Base-by-base conservation (phyloP, 371 early-diverging fungal species). In the Smittium culicis region DNA sequence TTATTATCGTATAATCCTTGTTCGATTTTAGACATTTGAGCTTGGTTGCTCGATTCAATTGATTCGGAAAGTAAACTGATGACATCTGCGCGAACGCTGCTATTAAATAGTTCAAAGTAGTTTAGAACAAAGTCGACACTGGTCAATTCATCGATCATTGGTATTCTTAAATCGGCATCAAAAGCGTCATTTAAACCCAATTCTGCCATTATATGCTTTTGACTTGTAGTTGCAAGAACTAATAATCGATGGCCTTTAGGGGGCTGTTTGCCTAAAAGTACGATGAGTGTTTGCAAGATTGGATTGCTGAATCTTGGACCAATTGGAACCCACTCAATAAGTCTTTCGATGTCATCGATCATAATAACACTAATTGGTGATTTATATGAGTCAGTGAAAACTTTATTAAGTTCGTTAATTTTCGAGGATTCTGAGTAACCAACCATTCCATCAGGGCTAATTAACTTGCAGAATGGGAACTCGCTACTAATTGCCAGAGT, bases 381-480 rank as follows among this genome's bases (percentile, higher is more conserved):
- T 75, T 96, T 96, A 84, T 99, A 99, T 5, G 99, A 93, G 78
- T 99, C 99, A 71, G 86, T 88, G 74, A 98, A 98, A 34, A 86
- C 83, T 76, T 92, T 94, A 80, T 86, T 91, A 73, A 99, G 96
- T 28, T 87, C 87, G 33, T 84, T 85, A 63, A 97, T 92, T 71
- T 97, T 98, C 61, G 96, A 91, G 59, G 82, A 72, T 74, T 99
- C 99, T 1, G 83, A 83, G 77, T 88, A 88, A 17, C 99, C 99
- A 66, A 99, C 92, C 89, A 99, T 91, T 54, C 87, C 84, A 71
- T 94, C 97, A 27, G 99, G 99, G 0, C 94, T 93, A 34, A 99
- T 93, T 58, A 99, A 80, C 79, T 98, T 98, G 76, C 99, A 92
- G 78, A 98, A 99, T 16, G 99, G 99, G 77, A 96, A 98, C 54